Percentiles rank a stretch among this genome's conserved stretches.
These are phyloP conservation scores for Immersiporthe knoxdaviesiana DNA, from an alignment of 2,329 filamentous ascomycete species.

Conservation along the genomic window DNA sequence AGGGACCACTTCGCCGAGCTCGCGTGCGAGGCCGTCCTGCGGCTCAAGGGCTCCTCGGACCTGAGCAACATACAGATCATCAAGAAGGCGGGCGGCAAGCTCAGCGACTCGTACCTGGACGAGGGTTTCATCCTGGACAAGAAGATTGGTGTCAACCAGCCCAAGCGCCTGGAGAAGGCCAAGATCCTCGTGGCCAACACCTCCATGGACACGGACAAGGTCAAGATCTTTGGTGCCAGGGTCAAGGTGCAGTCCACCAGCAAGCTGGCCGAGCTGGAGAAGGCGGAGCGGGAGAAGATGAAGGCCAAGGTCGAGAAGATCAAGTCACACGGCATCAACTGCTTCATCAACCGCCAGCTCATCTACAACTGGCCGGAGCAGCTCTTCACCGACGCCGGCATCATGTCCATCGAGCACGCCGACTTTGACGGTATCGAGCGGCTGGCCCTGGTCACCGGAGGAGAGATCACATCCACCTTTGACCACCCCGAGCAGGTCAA, in stretches of 20 bases:
- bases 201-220: constrained; percentile 99
- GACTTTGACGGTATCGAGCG: constrained; percentile 99
- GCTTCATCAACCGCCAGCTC: constrained; percentile 98
- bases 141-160: constrained; percentile 98
- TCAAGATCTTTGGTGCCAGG: constrained; percentile 98
- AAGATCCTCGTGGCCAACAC: constrained; percentile 99
- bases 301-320: constrained; percentile 98
- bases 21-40: constrained; percentile 87
- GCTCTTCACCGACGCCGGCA: constrained; percentile 95
- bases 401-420: constrained; percentile 98
- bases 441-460: constrained; percentile 90
- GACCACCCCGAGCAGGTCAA: constrained; percentile 98
- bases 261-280: constrained; percentile 97
- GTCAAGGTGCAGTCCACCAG: constrained; percentile 96
- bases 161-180: constrained; percentile 94
- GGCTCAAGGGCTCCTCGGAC: constrained; percentile 87
- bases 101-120: constrained; percentile 96
- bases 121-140: constrained; percentile 99
- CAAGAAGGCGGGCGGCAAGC: constrained; percentile 98
- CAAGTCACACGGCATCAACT: constrained; percentile 98
- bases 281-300: constrained; percentile 99
- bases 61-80: constrained; percentile 99
- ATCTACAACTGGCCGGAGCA: constrained; percentile 99
- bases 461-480: constrained; percentile 96
- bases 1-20: constrained; percentile 88